Percentiles rank a stretch among this genome's conserved stretches.
These are phyloP conservation scores for Leccinum brunneo-olivaceum DNA, from an alignment of 1,284 basidiomycete species.

Conservation along the genomic window DNA sequence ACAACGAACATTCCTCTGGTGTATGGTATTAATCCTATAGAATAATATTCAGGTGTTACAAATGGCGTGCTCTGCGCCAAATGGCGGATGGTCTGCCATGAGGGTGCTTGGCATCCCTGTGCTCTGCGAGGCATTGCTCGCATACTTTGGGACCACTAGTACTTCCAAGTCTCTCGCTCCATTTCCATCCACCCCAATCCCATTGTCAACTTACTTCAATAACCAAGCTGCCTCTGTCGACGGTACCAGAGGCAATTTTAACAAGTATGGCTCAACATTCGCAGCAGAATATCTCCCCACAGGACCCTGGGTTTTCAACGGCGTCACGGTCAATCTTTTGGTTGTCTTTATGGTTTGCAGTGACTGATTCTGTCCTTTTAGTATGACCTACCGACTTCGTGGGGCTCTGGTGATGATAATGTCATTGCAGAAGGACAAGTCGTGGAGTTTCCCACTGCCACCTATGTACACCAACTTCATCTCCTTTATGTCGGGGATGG, in stretches of 20 bases:
- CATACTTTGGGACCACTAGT: constrained; percentile 10
- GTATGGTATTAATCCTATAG: constrained; percentile 4
- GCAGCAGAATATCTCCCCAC: constrained; percentile 33
- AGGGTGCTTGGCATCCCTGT: constrained; percentile 15
- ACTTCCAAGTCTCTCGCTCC: constrained; percentile 20
- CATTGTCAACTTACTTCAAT: constrained; percentile 29
- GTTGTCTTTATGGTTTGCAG: neutral
- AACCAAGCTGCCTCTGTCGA: constrained; percentile 38
- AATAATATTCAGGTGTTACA: constrained; percentile 9
- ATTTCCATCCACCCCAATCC: constrained; percentile 27
- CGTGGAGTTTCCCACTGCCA: constrained; percentile 26
- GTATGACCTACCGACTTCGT: constrained; percentile 37
- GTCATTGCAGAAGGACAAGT: constrained; percentile 35
- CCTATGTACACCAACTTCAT: constrained; percentile 36
- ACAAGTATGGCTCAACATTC: constrained; percentile 33
- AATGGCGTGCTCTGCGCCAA: constrained; percentile 8
- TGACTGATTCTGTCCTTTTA: constrained; percentile 6
- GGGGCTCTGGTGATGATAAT: constrained; percentile 37
- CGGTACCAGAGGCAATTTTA: constrained; percentile 34
- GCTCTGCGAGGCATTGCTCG: constrained; percentile 14
- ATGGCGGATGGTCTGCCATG: constrained; percentile 9
- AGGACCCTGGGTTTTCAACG: constrained; percentile 32
- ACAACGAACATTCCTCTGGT: neutral
- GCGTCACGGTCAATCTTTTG: constrained; percentile 28
- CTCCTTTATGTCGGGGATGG: constrained; percentile 39